Evolutionary conservation across 1,284 basidiomycete species (phyloP), one percentile per base, ranked within the genome.

Genomic region (Hemileia vastatrix): DNA sequence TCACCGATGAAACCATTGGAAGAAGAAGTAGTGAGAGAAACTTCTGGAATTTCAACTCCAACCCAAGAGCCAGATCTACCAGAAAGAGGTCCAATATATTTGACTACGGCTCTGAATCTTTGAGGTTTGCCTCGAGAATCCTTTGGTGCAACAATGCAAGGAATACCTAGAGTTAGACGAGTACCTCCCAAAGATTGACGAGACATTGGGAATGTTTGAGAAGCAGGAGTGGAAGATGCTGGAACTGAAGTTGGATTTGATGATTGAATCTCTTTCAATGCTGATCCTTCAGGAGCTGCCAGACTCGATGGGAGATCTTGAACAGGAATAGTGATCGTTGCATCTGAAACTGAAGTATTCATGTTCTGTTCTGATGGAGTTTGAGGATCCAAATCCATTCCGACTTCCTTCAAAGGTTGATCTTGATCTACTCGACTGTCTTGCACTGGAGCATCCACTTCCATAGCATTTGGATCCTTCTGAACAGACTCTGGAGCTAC

Each of bases 11-110:
- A 77, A 58, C 80, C 77, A 47, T 84, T 80, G 15, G 78, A 80
- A 58, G 66, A 2, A n/a, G n/a, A 68, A 31, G 77, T 78, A 80
- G 82, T 83, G 19, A 77, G 77, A 19, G 84, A 82, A 68, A 80
- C 76, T 60, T 87, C 79, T 0, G 87, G 86, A 9, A 91, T 85
- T 74, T 94, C 91, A 4, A 95, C 85, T 4, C 91, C 91, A 4
- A 94, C 87, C 90, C 90, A 95, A 0, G 86, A 83, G 0, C 90
- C 91, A 4, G 72, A 70, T 73, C 88, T 86, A 50, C 87, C 88
- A 56, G 82, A 80, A 3, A 93, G 82, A 68, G 86, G 84, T 2
- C 90, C 91, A 57, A 93, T 90, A 71, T 93, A 93, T 5, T 89
- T 80, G 19, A 89, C 88, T 68, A 84, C 85, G 1, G 89, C 91